Evolutionary conservation across 2,329 filamentous ascomycete genomes (phyloP).

Genomic region (Fusarium nurragi): DNA sequence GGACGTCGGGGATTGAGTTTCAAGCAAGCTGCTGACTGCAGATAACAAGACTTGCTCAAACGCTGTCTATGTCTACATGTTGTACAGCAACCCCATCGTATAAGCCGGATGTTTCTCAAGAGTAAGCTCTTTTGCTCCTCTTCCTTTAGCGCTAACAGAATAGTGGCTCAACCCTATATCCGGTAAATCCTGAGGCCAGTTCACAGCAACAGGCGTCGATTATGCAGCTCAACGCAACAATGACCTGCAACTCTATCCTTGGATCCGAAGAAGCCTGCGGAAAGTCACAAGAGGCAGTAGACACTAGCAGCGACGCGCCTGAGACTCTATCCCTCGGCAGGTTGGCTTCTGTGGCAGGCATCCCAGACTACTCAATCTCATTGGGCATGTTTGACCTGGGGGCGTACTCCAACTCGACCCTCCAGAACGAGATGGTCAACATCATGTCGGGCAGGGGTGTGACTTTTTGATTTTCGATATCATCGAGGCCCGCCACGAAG

Average conservation of each 20-base stretch:
- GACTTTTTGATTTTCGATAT: constrained; percentile 25
- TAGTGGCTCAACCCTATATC: constrained; percentile 10
- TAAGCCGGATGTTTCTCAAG: constrained; percentile 20
- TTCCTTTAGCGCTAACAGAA: neutral
- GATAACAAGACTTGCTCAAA: constrained; percentile 8
- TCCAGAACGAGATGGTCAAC: constrained; percentile 5
- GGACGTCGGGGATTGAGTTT: constrained; percentile 2
- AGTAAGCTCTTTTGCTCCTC: neutral
- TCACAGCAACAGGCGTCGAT: neutral
- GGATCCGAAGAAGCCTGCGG: constrained; percentile 8
- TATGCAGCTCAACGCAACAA: neutral
- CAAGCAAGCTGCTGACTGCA: neutral
- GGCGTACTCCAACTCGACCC: neutral
- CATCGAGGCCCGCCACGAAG: neutral
- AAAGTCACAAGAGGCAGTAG: neutral
- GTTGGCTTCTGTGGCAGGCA: constrained; percentile 11
- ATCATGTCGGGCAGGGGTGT: constrained; percentile 12
- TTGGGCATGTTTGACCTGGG: constrained; percentile 19
- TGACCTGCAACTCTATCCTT: constrained; percentile 15
- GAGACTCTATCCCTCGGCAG: neutral
- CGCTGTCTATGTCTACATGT: constrained; percentile 16
- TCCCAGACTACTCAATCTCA: constrained; percentile 21
- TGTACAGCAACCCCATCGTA: neutral
- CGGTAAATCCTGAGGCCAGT: neutral
- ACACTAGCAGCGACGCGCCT: rapidly evolving